A percentile compares a stretch with the other conserved stretches of the same genome.
Evolutionary conservation across 495 filamentous ascomycete species (phyloP).

Genomic region (Cenococcum geophilum): DNA sequence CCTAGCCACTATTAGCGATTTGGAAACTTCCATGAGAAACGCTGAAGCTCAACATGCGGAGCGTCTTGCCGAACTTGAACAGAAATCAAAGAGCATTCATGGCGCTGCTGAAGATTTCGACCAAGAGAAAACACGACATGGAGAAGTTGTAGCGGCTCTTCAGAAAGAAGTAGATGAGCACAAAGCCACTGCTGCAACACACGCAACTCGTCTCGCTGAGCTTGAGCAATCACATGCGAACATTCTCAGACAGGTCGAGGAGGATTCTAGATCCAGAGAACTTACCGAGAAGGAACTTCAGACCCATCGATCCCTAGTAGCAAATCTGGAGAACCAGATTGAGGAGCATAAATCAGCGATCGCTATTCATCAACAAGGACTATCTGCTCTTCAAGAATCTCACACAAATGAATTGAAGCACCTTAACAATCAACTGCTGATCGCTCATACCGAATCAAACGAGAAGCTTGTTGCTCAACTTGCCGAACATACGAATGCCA

Average conservation of each 20-base stretch:
- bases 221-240: conserved; percentile 44
- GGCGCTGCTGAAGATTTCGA: conserved; percentile 42
- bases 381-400: conserved; percentile 49
- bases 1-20: conserved; percentile 59
- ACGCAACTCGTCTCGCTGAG: conserved; percentile 41
- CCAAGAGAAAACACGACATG: conserved; percentile 52
- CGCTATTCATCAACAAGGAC: conserved; percentile 48
- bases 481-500: conserved; percentile 12
- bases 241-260: conserved; percentile 45
- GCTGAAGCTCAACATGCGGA: conserved; percentile 31
- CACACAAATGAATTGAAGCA: conserved; percentile 50
- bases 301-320: conserved; percentile 41
- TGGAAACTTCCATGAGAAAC: conserved; percentile 53
- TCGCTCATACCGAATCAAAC: conserved; percentile 44
- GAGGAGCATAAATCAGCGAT: conserved; percentile 51
- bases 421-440: conserved; percentile 41
- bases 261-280: conserved; percentile 43
- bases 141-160: conserved; percentile 58
- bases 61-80: conserved; percentile 29
- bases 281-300: conserved; percentile 41
- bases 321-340: conserved; percentile 43
- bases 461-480: conserved; percentile 44
- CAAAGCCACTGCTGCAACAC: conserved; percentile 49
- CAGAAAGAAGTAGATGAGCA: conserved; percentile 73
- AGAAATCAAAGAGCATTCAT: conserved; percentile 17